Evolutionary conservation across 345 rosid species (phyloP), one percentile per base, ranked within the genome.

Genomic region (Citrus sp.): DNA sequence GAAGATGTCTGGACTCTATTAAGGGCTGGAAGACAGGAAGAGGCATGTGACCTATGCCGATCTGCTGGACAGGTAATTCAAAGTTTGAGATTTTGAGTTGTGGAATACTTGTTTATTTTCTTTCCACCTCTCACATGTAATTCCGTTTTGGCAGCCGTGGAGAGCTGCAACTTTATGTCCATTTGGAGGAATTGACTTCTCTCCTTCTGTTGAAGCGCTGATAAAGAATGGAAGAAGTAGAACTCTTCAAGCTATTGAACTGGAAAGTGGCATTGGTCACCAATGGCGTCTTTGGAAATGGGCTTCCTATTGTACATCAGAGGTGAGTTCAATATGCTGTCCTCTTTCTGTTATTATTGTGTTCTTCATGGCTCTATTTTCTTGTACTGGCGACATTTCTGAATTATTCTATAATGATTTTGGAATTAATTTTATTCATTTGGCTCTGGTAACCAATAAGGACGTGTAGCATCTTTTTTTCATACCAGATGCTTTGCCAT

Each of bases 1-100:
- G 99, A 96, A 85, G 99, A 96, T 87, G 92, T 91, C 32, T 96
- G 99, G 98, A 91, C 90, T 77, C 90, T 96, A 61, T 75, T 96
- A 84, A 89, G 97, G 90, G 99, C 98, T 64, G 99, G 99, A 80
- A 90, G 99, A 87, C 75, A 89, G 60, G 92, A 90, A 68, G 97
- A 96, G 89, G 99, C 99, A 77, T 91, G 94, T 75, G 90, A 88
- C 58, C 95, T 96, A 80, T 96, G 99, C 89, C 91, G 92, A 69
- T 92, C 98, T 35, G 99, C 97, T 70, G 97, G 98, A 80, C 98
- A 96, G 97, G 99, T 96, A 85, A 18, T 72, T 74, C 27, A 74
- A 64, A 82, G 34, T 72, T 64, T 40, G 34, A 32, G 51, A 59
- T 14, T 78, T 71, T 71, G 58, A 72, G 38, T 66, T 58, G 6